Evolutionary conservation across 116 monocot species (phyloP), one percentile per base, ranked within the genome.

Genomic region (Cymodocea nodosa): DNA sequence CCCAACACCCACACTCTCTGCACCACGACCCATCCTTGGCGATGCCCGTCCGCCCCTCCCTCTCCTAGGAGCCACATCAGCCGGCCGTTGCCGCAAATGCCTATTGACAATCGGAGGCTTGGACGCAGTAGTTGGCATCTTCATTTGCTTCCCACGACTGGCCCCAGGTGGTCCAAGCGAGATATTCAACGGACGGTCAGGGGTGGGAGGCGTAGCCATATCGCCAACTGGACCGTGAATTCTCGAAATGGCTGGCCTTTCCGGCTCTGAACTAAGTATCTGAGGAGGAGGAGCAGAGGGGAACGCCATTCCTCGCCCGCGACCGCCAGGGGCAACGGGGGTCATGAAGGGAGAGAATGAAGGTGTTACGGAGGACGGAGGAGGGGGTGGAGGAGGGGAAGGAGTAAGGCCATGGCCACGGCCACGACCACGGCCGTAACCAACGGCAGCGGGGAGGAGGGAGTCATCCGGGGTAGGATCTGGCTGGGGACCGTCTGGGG

Each of bases 401-500:
- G 57, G 35, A 50, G 69, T 25, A 23, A 61, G 48, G 4, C 23
- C 14, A 17, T 14, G 17, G 6, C 59, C 60, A 52, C 61, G 71
- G 9, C 70, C 70, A 9, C 53, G 62, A 17, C 74, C 74, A 11
- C 62, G 72, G 48, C 74, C 74, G n/a, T 57, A 64, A 22, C 64
- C 72, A 23, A 67, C n/a, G 70, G 63, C 64, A 30, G 75, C 23
- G 6, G 19, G 24, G 10, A 25, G 1, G 51, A 35, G 22, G 36
- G 22, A 4, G 48, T 52, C 71, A 9, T 50, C 48, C 3, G 71
- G 35, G 22, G 35, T 15, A 14, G 49, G 51, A 24, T 4, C 24
- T 40, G 18, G 13, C 6, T 14, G 20, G 52, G 51, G 52, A 0
- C 37, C 7, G 17, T n/a, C 44, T 0, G 60, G 58, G 40, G 69